These are phyloP conservation scores for Dactylellina cionopaga DNA, from an alignment of 2,329 filamentous ascomycete genomes.

Conservation along the genomic window DNA sequence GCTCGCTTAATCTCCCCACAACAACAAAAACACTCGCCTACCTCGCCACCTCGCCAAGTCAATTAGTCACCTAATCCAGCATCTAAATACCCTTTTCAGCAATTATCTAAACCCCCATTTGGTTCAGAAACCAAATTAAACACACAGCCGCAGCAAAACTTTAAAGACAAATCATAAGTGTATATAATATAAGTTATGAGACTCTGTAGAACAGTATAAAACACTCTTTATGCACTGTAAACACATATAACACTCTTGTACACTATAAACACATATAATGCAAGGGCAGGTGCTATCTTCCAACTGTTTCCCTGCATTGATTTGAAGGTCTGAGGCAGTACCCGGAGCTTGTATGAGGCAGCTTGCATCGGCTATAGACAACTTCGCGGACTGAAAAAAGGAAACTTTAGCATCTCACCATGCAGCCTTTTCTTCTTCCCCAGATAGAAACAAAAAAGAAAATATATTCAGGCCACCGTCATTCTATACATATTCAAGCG, in stretches of 20 bases:
- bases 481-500: not conserved
- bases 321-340: not conserved
- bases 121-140: not conserved
- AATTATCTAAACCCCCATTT: not conserved
- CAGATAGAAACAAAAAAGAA: not conserved
- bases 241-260: no score
- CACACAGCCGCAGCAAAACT: not conserved
- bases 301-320: not conserved
- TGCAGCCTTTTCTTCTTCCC: no score
- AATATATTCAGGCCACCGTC: not conserved
- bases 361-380: not conserved
- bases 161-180: not conserved
- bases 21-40: no score
- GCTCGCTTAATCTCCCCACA: no score
- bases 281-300: not conserved
- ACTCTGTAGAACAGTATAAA: no score
- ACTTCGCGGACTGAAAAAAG: not conserved
- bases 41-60: no score
- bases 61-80: no score
- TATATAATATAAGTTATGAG: not conserved
- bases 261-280: no score
- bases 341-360: not conserved
- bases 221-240: not conserved
- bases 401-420: no score
- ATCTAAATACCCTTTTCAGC: constrained; percentile 3